A percentile compares a stretch with the other conserved stretches of the same genome.
Conservation (phyloP, 1,139 yeast species). For the Pichia sp. region DNA sequence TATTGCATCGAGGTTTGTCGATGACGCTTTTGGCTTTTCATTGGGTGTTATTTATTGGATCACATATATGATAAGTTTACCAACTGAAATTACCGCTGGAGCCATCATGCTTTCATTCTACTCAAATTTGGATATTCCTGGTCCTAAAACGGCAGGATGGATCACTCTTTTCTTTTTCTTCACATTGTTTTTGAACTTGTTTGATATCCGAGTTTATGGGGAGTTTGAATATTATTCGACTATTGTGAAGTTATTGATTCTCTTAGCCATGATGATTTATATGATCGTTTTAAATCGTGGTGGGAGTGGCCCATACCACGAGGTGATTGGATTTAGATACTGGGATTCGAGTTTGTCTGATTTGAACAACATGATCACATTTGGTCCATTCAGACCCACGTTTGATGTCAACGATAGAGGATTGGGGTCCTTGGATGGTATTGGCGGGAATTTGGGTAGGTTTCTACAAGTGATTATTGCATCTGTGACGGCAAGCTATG, state of each 20-base stretch:
- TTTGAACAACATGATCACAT: slow-evolving; percentile 40
- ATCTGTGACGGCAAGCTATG: slow-evolving; percentile 56
- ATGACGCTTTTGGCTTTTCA: slow-evolving; percentile 80
- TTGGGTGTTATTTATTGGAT: slow-evolving; percentile 75
- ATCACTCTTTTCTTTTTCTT: slow-evolving; percentile 46
- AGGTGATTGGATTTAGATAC: slow-evolving; percentile 53
- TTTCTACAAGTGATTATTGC: slow-evolving; percentile 61
- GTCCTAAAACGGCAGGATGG: slow-evolving; percentile 56
- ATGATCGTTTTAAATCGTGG: slow-evolving; percentile 63
- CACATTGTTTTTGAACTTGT: slow-evolving; percentile 42
- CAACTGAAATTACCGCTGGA: slow-evolving; percentile 77
- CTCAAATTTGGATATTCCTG: slow-evolving; percentile 44
- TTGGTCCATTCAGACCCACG: slow-evolving; percentile 69
- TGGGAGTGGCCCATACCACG: slow-evolving; percentile 29
- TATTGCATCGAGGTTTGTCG: slow-evolving; percentile 70
- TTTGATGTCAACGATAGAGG: slow-evolving; percentile 55
- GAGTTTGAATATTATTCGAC: slow-evolving; percentile 65
- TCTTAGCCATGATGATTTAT: slow-evolving; percentile 49
- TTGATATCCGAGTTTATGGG: slow-evolving; percentile 68
- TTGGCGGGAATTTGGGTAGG: slow-evolving; percentile 59
- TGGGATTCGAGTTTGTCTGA: slow-evolving; percentile 55
- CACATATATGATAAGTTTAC: slow-evolving; percentile 64
- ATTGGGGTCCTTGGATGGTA: slow-evolving; percentile 40
- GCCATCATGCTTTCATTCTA: slow-evolving; percentile 68
- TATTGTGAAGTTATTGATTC: slow-evolving; percentile 48